These are phyloP conservation scores for Purshia tridentata DNA, from an alignment of 306 rosid species.

Conservation along the genomic window DNA sequence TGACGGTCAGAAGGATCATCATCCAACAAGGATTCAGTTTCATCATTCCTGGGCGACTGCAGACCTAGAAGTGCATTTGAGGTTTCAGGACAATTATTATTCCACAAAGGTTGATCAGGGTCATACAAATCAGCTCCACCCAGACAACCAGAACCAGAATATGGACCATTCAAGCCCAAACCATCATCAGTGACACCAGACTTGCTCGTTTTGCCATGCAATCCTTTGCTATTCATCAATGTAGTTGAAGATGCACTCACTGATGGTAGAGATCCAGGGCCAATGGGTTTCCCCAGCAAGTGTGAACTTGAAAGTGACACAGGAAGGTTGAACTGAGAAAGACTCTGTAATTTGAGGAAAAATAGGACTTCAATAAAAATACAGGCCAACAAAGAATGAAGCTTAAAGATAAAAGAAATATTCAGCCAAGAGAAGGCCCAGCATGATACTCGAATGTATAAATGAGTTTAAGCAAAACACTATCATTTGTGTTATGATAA, in stretches of 20 bases:
- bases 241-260: constrained; percentile 56
- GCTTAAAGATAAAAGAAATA: not conserved
- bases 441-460: constrained; percentile 3
- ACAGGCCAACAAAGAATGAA: not conserved
- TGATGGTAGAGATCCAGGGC: constrained; percentile 73
- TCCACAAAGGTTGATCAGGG: constrained; percentile 99
- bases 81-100: constrained; percentile 67
- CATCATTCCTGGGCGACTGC: constrained; percentile 73
- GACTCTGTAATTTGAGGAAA: constrained; percentile 55
- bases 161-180: constrained; percentile 62
- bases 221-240: constrained; percentile 62
- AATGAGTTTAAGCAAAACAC: not conserved
- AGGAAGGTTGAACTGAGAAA: constrained; percentile 98
- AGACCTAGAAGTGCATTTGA: constrained; percentile 57
- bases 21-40: constrained; percentile 51
- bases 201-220: constrained; percentile 57
- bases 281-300: constrained; percentile 64
- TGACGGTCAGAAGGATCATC: constrained; percentile 52
- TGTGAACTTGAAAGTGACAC: constrained; percentile 84
- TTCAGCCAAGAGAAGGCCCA: not conserved
- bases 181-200: constrained; percentile 62
- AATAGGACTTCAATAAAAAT: constrained; percentile 19
- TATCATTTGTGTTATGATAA: not conserved
- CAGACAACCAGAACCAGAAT: constrained; percentile 58
- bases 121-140: constrained; percentile 89